phyloP scores from a whole-genome alignment of 1,284 basidiomycete species.

The Omphalotus olearius region DNA sequence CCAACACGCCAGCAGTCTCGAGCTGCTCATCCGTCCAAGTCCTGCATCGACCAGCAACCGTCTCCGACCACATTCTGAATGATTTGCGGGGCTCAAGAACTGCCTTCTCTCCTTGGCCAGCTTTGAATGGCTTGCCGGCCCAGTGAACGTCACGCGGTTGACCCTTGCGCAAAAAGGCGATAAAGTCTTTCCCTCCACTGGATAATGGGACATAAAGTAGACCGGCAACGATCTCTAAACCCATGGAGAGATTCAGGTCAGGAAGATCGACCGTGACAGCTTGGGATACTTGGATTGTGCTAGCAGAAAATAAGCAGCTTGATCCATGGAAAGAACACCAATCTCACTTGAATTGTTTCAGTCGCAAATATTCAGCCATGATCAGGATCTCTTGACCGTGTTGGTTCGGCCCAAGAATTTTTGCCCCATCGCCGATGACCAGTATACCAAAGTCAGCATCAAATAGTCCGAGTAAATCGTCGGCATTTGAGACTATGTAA shows the following conservation, averaged over 20 bases:
- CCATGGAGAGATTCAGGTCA: conserved; percentile 67
- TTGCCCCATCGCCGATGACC: conserved; percentile 83
- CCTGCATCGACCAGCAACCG: conserved; percentile 67
- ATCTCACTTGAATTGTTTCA: conserved; percentile 69
- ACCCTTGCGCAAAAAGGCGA: conserved; percentile 79
- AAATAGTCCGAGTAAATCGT: conserved; percentile 79
- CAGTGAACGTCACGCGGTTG: conserved; percentile 72
- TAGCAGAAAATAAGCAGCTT: conserved; percentile 15
- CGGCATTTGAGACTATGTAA: conserved; percentile 85
- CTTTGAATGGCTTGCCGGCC: conserved; percentile 76
- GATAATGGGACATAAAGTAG: conserved; percentile 78
- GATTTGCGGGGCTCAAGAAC: conserved; percentile 72
- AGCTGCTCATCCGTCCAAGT: conserved; percentile 86
- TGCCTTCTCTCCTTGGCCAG: conserved; percentile 28
- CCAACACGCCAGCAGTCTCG: conserved; percentile 84
- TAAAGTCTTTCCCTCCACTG: conserved; percentile 71
- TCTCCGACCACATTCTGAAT: conserved; percentile 84
- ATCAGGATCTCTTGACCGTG: conserved; percentile 86
- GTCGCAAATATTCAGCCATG: conserved; percentile 80
- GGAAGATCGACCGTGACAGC: conserved; percentile 71
- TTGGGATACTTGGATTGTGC: conserved; percentile 66
- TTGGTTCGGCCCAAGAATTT: conserved; percentile 77
- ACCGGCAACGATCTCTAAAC: conserved; percentile 75
- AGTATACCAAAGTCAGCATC: conserved; percentile 85
- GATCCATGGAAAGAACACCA: background rate